A percentile compares a stretch with the other conserved stretches of the same genome.
Evolutionary conservation across 371 early-diverging fungal genomes (phyloP).

Genomic region (Umbelopsis sp.): DNA sequence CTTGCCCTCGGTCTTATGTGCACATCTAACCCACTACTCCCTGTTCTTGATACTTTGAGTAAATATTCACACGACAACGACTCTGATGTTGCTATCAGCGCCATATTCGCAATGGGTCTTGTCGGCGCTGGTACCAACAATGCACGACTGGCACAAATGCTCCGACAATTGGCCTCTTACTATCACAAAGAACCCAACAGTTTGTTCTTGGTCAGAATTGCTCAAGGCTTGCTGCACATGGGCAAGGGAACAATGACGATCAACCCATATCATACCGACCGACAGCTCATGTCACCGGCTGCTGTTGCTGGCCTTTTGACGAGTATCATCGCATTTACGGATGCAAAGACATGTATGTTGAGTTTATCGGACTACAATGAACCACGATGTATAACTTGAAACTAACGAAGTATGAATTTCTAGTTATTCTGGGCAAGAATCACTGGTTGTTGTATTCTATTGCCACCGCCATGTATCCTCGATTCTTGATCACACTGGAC

Average conservation of each 20-base stretch:
- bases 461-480: slow-evolving; percentile 93
- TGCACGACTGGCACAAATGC: slow-evolving; percentile 96
- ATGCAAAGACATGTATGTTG: slow-evolving; percentile 80
- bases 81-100: slow-evolving; percentile 90
- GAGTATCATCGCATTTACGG: slow-evolving; percentile 88
- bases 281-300: slow-evolving; percentile 87
- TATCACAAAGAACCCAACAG: slow-evolving; percentile 95
- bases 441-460: slow-evolving; percentile 96
- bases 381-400: not conserved
- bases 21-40: slow-evolving; percentile 93
- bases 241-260: slow-evolving; percentile 97
- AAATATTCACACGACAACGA: slow-evolving; percentile 98
- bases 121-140: slow-evolving; percentile 99
- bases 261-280: slow-evolving; percentile 93
- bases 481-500: slow-evolving; percentile 95
- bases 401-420: slow-evolving; percentile 8
- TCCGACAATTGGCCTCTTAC: slow-evolving; percentile 96
- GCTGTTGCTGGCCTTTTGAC: slow-evolving; percentile 91
- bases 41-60: slow-evolving; percentile 93
- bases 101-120: slow-evolving; percentile 98
- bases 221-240: slow-evolving; percentile 98
- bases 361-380: not conserved
- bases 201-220: slow-evolving; percentile 93
- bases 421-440: slow-evolving; percentile 83
- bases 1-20: slow-evolving; percentile 95